phyloP scores from a whole-genome alignment of 768 basidiomycete species.

The Glaciozyma antarctica region DNA sequence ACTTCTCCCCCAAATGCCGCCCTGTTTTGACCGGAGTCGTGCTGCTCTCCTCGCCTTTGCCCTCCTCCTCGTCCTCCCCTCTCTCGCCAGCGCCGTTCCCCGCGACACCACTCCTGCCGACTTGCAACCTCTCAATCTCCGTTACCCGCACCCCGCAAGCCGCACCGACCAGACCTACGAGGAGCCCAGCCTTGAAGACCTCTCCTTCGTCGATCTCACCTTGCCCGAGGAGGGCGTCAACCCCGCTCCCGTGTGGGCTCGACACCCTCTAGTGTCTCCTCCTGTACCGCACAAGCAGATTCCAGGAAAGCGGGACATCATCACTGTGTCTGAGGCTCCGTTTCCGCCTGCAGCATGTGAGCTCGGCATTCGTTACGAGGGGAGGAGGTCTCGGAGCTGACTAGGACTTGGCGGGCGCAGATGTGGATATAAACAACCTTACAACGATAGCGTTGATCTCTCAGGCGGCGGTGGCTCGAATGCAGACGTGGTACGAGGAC shows the following conservation, averaged over 20 bases:
- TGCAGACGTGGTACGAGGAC: slow-evolving; percentile 24
- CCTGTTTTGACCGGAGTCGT: too few relatives aligned
- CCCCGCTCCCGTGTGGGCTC: background rate
- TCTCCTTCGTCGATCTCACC: background rate
- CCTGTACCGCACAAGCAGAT: background rate
- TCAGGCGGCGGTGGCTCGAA: slow-evolving; percentile 10
- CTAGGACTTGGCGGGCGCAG: background rate
- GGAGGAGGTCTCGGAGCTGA: background rate
- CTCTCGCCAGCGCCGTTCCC: too few relatives aligned
- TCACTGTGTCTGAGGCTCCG: background rate
- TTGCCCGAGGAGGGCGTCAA: background rate
- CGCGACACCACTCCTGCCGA: background rate
- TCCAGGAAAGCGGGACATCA: background rate
- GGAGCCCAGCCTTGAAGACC: background rate
- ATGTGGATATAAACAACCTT: slow-evolving; percentile 19
- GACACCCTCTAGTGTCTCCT: background rate
- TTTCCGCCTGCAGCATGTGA: background rate
- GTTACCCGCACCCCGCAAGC: background rate
- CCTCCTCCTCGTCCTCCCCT: too few relatives aligned
- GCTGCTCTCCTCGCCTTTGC: too few relatives aligned
- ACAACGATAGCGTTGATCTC: slow-evolving; percentile 11
- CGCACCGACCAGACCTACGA: background rate
- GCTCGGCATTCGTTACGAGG: background rate
- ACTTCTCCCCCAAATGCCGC: too few relatives aligned
- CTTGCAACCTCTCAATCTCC: background rate